Percentiles rank a stretch among this genome's conserved stretches.
These are phyloP conservation scores for Syncephalis plumigaleata DNA, from an alignment of 371 early-diverging fungal species.

Conservation along the genomic window DNA sequence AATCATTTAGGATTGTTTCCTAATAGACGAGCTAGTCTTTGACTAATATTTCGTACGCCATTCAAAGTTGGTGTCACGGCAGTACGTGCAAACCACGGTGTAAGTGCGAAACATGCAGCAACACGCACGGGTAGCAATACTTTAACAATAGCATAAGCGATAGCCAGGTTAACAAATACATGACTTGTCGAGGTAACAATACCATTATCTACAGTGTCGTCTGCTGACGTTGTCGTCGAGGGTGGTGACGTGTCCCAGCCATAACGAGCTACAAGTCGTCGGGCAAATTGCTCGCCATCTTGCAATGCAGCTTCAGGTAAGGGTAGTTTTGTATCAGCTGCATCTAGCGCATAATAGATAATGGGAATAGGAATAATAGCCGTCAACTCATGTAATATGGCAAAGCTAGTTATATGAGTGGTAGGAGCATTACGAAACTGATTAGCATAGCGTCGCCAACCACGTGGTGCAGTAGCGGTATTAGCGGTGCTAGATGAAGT, in stretches of 20 bases:
- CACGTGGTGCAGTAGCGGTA: constrained; percentile 6
- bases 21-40: no score
- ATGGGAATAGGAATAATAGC: constrained; percentile 66
- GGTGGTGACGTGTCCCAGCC: constrained; percentile 25
- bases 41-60: no score
- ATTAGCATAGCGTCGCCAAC: constrained; percentile 32
- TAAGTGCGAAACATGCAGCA: constrained; percentile 38
- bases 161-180: constrained; percentile 52
- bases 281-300: constrained; percentile 48
- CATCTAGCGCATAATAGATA: constrained; percentile 43
- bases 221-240: no score
- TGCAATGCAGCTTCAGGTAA: constrained; percentile 41
- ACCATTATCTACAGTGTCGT: no score
- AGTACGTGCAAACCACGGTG: constrained; percentile 44
- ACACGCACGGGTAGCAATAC: constrained; percentile 45
- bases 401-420: constrained; percentile 63
- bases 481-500: no score
- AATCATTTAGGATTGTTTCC: no score
- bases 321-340: constrained; percentile 32
- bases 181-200: constrained; percentile 19
- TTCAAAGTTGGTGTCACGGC: background rate
- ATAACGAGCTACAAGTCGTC: constrained; percentile 29
- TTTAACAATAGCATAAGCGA: constrained; percentile 73
- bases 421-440: constrained; percentile 57
- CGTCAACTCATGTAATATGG: constrained; percentile 75